Evolutionary conservation across 1,139 yeast species (phyloP), one percentile per base, ranked within the genome.

Genomic region (Lodderomyces theae): DNA sequence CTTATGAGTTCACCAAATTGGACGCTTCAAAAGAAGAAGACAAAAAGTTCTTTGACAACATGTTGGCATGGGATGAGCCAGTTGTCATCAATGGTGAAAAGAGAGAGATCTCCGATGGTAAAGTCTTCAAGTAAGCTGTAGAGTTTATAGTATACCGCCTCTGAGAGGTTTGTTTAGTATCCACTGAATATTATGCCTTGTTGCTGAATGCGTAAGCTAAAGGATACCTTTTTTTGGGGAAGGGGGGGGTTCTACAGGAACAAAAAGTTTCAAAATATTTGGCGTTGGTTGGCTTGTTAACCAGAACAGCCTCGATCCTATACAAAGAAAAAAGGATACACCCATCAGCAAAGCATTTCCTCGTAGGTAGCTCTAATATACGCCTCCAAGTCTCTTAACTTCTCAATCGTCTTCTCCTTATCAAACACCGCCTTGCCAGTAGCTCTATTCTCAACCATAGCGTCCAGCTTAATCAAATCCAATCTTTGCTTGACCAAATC

Each of bases 11-110:
- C 71, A 58, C 66, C 56, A 70, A 67, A 60, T 62, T 72, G 57
- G 76, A 72, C 51, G 67, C 60, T 45, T 49, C 66, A 43, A 57
- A 60, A 42, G 63, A 57, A 43, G 70, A 66, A 48, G 59, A 52
- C 59, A 59, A 61, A 56, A 59, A 64, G 49, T 72, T 69, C 54
- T 49, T 72, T 52, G 57, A 72, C 62, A 72, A 72, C 64, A 69
- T 72, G 77, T 64, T 71, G 53, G 76, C 76, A 45, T 72, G 77
- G 78, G 78, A 72, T 54, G 66, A 72, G 58, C 77, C 77, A 42
- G 75, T 72, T 51, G 59, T 53, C 37, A 62, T 69, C 45, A 56
- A 69, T 60, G 77, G 77, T 52, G 67, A 65, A 57, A 52, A 57
- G 53, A 66, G 59, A 49, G 77, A 70, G 59, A 72, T 72, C 44